A percentile compares a stretch with the other conserved stretches of the same genome.
Evolutionary conservation across 1,284 basidiomycete genomes (phyloP).

Genomic region (Ganoderma lucidum): DNA sequence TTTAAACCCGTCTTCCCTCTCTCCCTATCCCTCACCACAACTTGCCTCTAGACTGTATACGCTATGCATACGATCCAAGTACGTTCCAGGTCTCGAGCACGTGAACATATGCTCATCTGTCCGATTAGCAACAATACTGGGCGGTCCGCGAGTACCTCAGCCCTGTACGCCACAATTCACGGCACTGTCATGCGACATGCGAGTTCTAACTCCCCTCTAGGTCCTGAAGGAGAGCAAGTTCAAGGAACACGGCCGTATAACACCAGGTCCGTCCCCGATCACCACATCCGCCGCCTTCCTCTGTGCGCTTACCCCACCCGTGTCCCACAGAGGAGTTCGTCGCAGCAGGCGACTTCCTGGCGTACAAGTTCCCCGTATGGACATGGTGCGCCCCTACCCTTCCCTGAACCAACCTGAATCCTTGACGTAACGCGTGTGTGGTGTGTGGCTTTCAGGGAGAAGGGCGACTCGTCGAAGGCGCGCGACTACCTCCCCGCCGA

Average conservation of each 20-base stretch:
- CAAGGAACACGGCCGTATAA: conserved; percentile 97
- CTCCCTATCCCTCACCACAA: conserved; percentile 18
- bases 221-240: conserved; percentile 98
- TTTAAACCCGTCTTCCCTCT: conserved; percentile 17
- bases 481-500: conserved; percentile 93
- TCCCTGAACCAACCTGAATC: neutral
- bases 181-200: conserved; percentile 25
- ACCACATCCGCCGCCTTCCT: conserved; percentile 9
- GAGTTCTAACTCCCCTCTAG: conserved; percentile 50
- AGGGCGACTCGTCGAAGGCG: conserved; percentile 83
- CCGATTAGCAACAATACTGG: conserved; percentile 87
- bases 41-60: conserved; percentile 12
- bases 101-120: conserved; percentile 1
- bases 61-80: conserved; percentile 80
- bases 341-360: conserved; percentile 92
- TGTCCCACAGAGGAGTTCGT: conserved; percentile 87
- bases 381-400: conserved; percentile 69
- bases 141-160: conserved; percentile 96
- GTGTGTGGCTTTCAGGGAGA: conserved; percentile 68
- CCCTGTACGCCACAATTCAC: conserved; percentile 65
- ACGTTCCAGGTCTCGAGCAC: conserved; percentile 25
- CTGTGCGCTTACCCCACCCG: conserved; percentile 33
- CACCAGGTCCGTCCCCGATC: conserved; percentile 75
- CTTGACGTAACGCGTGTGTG: conserved; percentile 11
- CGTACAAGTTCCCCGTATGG: conserved; percentile 97